These are phyloP conservation scores for Globisporangium spiculum DNA, from an alignment of 352 stramenopile genomes.

Conservation along the genomic window DNA sequence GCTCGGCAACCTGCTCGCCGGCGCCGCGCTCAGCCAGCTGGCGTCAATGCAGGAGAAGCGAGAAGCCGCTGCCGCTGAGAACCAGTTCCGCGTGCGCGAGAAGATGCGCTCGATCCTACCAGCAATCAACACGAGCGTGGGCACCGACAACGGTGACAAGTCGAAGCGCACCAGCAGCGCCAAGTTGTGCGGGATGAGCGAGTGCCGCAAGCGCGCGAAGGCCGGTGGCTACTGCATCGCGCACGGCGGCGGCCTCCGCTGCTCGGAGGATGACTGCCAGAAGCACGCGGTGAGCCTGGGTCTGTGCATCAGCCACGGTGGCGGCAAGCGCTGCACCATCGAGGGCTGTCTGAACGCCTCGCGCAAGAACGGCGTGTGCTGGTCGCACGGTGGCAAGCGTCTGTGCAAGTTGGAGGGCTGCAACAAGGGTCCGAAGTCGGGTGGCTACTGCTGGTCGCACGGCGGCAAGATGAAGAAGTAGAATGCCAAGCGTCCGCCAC, in stretches of 20 bases:
- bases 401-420: slow-evolving; percentile 76
- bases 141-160: slow-evolving; percentile 27
- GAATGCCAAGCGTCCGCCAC: slow-evolving; percentile 1
- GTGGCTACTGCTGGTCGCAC: slow-evolving; percentile 83
- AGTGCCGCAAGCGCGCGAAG: slow-evolving; percentile 81
- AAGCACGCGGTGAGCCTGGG: slow-evolving; percentile 83
- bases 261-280: slow-evolving; percentile 62
- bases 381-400: slow-evolving; percentile 77
- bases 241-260: slow-evolving; percentile 74
- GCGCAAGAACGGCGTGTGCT: slow-evolving; percentile 81
- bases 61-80: slow-evolving; percentile 17
- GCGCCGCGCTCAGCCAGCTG: slow-evolving; percentile 48
- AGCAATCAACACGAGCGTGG: slow-evolving; percentile 13
- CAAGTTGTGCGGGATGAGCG: slow-evolving; percentile 73
- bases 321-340: slow-evolving; percentile 74
- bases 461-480: slow-evolving; percentile 85
- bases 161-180: slow-evolving; percentile 52
- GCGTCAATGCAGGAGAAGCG: slow-evolving; percentile 25
- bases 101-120: slow-evolving; percentile 28
- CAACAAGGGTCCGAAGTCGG: slow-evolving; percentile 80
- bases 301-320: slow-evolving; percentile 83
- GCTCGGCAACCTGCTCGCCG: slow-evolving; percentile 46
- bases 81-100: slow-evolving; percentile 12
- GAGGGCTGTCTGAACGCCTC: slow-evolving; percentile 76
- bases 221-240: slow-evolving; percentile 78